Base-by-base conservation (phyloP, 2,329 filamentous ascomycete species). In the Cercospora berteroae region DNA sequence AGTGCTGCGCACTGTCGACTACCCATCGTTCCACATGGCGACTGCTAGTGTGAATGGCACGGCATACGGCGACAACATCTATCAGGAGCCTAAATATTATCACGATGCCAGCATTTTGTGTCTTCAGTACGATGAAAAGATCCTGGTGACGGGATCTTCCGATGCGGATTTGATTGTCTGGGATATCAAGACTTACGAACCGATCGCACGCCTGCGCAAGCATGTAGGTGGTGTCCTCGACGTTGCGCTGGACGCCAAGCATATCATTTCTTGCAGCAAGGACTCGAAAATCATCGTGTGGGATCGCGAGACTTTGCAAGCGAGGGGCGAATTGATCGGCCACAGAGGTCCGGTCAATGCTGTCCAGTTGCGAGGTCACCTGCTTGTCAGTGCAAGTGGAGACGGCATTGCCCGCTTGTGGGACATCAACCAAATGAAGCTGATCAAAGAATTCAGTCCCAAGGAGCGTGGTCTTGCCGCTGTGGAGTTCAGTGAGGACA, bases 201-300 rank as follows among this genome's bases (percentile, higher is more conserved):
- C 95, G 0, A 88, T 97, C 67, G 89, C 87, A 60, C 90, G 92
- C 33, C 88, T 99, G 13, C 82, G 83, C 36, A 88, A 90, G 70
- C 95, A 99, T 81, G 88, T 87, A 5, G 93, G 93, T 4, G 94
- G 95, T 61, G 94, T 99, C 44, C 86, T 99, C 13, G 95, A 99
- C 77, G 89, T 99, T 9, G 94, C 93, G 71, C 94, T 99, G 71
- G 93, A 99, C 77, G 88, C 93, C 71, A 89, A 90, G 74, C 90
- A 96, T 80, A 97, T 99, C 74, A 90, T 98, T 60, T 97, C 94
- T 5, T 99, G 95, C 83, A 97, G 93, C 78, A 99, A 99, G 80
- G 95, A 99, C 80, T 89, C 90, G 48, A 94, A 87, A 70, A 96
- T 99, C 77, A 96, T 94, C 76, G 89, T 99, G 25, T 98, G 94